Conservation (phyloP, 2,329 filamentous ascomycete species). For the Pseudocercospora ulei region DNA sequence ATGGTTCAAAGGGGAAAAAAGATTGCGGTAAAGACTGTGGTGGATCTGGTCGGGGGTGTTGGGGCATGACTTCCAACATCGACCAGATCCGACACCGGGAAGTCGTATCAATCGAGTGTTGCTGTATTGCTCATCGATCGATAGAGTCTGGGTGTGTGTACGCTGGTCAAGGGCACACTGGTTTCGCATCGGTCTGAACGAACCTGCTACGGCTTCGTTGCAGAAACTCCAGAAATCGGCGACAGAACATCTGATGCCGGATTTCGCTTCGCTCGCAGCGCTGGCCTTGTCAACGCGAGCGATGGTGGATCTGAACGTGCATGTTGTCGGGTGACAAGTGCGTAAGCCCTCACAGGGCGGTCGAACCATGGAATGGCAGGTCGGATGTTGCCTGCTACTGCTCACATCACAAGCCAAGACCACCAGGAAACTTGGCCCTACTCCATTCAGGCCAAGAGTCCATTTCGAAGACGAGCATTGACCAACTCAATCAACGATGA, state of each 20-base stretch:
- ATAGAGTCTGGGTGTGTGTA: not conserved
- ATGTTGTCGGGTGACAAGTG: too few relatives aligned
- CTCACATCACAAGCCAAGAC: slow-evolving; percentile 1
- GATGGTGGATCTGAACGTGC: not conserved
- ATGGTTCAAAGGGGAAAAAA: not conserved
- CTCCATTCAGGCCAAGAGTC: slow-evolving; percentile 5
- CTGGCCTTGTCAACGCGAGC: not conserved
- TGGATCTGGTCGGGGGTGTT: not conserved
- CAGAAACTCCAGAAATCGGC: too few relatives aligned
- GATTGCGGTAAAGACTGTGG: not conserved
- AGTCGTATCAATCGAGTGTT: slow-evolving; percentile 3
- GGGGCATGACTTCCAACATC: too few relatives aligned
- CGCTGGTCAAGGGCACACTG: not conserved
- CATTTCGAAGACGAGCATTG: slow-evolving; percentile 1
- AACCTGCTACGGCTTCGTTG: slow-evolving; percentile 1
- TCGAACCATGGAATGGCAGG: not conserved
- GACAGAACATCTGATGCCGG: not conserved
- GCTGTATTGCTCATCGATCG: not conserved
- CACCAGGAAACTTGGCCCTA: slow-evolving; percentile 4
- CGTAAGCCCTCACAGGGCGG: not conserved
- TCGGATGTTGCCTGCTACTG: not conserved
- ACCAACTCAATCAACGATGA: not conserved
- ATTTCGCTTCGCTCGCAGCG: not conserved
- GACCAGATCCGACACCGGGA: not conserved
- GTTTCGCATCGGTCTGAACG: not conserved